Base-by-base conservation (phyloP, 2,329 filamentous ascomycete genomes). In the Plenodomus lindquistii region DNA sequence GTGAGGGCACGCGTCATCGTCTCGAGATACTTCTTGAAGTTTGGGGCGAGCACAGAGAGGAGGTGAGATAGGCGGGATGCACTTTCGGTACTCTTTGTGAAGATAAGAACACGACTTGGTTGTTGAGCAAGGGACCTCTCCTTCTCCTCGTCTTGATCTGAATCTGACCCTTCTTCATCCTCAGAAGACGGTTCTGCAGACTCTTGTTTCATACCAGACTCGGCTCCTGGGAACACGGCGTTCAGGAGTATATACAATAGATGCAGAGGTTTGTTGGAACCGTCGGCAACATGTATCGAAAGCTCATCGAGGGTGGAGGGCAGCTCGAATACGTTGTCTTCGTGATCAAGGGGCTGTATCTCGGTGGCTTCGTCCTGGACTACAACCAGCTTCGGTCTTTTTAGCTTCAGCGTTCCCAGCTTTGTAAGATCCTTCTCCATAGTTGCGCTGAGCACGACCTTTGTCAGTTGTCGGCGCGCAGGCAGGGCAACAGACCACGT, bases 51-150 rank as follows among this genome's bases (percentile, higher is more conserved):
- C 1, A 92, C 76, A 1, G 79, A 75, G 10, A 97, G 79, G 0
- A 97, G 84, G 17, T 90, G 87, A 1, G 88, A 85, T n/a, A 97
- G 81, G 49, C 94, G 88, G n/a, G 89, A 81, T 1, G 93, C 90
- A 16, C 87, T 85, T 70, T 96, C 91, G 67, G 93, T 96, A 48
- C 89, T 95, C 62, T 91, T 91, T 39, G 91, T 92, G 70, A 97
- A 97, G 57, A 97, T 85, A 29, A 97, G 80, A 10, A 87, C 84
- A 4, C 69, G 66, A 38, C 56, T 65, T 18, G 44, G 56, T 44
- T 67, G 60, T 6, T 51, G 38, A 8, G 59, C 52, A 17, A 68
- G 50, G 17, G 50, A 56, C 24, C 18, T 42, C 8, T 36, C 29
- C 16, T 40, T 31, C 16, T 50, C 46, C 4, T 40, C 27, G 3